Evolutionary conservation across 305 asterid species (phyloP).

Genomic region (Lippia alba): DNA sequence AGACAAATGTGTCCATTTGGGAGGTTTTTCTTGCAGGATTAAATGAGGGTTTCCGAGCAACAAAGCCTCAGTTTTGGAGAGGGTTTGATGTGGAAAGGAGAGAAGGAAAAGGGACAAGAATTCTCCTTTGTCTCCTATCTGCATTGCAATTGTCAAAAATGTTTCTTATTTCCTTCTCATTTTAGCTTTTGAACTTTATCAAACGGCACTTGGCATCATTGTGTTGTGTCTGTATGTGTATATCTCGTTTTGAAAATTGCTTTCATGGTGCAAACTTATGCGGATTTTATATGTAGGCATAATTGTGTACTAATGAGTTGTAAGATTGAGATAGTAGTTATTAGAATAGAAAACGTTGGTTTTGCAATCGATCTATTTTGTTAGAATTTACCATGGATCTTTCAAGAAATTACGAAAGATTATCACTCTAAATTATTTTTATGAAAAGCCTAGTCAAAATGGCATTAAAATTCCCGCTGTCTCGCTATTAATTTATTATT

Average conservation of each 20-base stretch:
- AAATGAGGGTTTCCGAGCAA: not conserved
- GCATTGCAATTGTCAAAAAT: not conserved
- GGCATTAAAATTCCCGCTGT: too few species aligned
- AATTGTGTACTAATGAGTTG: not conserved
- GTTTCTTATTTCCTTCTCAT: not conserved
- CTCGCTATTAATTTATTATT: too few species aligned
- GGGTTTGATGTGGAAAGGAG: not conserved
- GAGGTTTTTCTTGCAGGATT: not conserved
- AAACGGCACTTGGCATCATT: not conserved
- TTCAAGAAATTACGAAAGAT: too few species aligned
- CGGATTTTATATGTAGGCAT: not conserved
- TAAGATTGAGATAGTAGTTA: not conserved
- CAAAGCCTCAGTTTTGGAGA: not conserved
- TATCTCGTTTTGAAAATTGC: not conserved
- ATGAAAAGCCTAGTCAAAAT: too few species aligned
- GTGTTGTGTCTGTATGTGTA: not conserved
- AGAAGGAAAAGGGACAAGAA: conserved; percentile 6
- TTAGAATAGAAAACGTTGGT: not conserved
- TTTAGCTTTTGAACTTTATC: not conserved
- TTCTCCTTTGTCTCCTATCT: not conserved
- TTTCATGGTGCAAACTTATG: not conserved
- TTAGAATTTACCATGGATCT: too few species aligned
- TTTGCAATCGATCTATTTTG: too few species aligned
- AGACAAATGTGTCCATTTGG: not conserved
- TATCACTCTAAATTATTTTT: too few species aligned